Conservation (phyloP, 345 rosid genomes). For the Kandelia obovata region DNA sequence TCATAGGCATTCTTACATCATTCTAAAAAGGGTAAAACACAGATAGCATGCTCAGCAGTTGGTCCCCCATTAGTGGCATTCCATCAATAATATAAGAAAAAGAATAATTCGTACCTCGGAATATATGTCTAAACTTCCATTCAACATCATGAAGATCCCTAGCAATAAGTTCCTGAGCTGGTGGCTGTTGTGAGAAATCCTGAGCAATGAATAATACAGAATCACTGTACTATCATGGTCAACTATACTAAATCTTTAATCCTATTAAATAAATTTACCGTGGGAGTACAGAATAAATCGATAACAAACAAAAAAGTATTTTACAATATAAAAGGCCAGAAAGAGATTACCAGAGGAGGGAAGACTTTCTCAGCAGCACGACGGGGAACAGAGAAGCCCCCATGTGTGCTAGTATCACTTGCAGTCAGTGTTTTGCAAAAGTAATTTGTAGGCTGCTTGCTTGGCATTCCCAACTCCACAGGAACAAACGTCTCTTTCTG, state of each 20-base stretch:
- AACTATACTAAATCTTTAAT: too few species aligned
- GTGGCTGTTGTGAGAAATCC: constrained; percentile 43
- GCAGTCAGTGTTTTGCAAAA: constrained; percentile 33
- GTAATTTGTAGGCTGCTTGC: constrained; percentile 32
- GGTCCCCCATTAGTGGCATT: background rate
- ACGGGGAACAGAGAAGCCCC: constrained; percentile 79
- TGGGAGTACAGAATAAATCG: too few species aligned
- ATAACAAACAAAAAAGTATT: background rate
- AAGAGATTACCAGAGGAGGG: constrained; percentile 54
- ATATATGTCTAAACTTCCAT: constrained; percentile 32
- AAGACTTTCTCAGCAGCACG: constrained; percentile 80
- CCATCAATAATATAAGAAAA: background rate
- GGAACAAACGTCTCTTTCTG: constrained; percentile 26
- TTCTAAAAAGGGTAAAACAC: background rate
- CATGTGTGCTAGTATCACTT: constrained; percentile 64
- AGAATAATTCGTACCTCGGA: constrained; percentile 17
- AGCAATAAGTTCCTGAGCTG: constrained; percentile 43
- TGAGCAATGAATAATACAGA: constrained; percentile 6
- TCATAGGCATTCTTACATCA: background rate
- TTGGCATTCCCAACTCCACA: constrained; percentile 29
- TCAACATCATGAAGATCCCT: constrained; percentile 45
- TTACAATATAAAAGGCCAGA: constrained; percentile 9
- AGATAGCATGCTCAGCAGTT: background rate
- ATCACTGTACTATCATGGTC: too few species aligned
- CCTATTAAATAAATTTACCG: too few species aligned